Evolutionary conservation across 2,329 filamentous ascomycete genomes (phyloP), one percentile per base, ranked within the genome.

Genomic region (Fusarium proliferatum): DNA sequence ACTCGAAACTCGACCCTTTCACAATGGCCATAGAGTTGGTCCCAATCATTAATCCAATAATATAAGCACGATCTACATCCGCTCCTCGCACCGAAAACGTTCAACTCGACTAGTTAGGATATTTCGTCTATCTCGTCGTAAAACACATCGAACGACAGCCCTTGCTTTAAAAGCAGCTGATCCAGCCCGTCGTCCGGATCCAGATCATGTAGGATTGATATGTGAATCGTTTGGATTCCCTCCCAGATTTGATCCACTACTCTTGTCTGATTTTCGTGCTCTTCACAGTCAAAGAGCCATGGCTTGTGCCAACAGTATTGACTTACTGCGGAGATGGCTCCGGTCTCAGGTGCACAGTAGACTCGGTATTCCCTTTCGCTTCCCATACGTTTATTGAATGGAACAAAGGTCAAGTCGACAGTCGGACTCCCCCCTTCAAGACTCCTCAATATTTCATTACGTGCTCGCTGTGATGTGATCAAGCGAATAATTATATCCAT

Each of bases 61-160:
- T 85, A 87, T 33, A 87, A 73, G 70, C 83, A 86, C 33, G 82
- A 83, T 12, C 85, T 84, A 76, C 84, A 86, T 7, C 80, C 81
- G 28, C 82, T 84, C 69, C 82, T 79, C 4, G 80, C 81, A 1
- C 85, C 85, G 72, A 86, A 87, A 3, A 80, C 81, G 61, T 86
- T 86, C 41, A 86, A 75, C 73, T 87, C 83, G 19, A 87, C 79
- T n/a, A 86, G 73, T 75, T 71, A 66, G 4, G 71, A 48, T 19
- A n/a, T 41, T 33, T 43, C 63, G 1, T 58, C 60, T 6, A 75
- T 69, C 42, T 82, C 77, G 33, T 84, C 77, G 52, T 81, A 83
- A 21, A 81, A 77, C 21, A 86, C 75, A 69, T 87, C 85, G 66
- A 87, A 86, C 8, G 80, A 81, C 51, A 86, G 83, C 0, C 84